These are phyloP conservation scores for Dendryphion nanum DNA, from an alignment of 2,329 filamentous ascomycete genomes.

Conservation along the genomic window DNA sequence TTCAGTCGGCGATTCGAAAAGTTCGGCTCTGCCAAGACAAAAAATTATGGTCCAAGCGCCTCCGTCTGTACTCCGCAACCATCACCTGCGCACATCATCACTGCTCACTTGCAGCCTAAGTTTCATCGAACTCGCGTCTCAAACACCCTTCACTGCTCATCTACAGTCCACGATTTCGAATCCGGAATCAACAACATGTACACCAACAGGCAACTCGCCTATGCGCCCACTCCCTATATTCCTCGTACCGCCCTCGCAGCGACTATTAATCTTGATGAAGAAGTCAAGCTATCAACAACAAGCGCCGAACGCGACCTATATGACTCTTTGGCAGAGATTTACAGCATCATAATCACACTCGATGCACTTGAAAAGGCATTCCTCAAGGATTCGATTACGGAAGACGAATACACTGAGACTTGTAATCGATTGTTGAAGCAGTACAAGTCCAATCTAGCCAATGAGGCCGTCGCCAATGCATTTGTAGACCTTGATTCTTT, in stretches of 20 bases:
- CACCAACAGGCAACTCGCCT: conserved; percentile 62
- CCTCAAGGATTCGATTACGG: conserved; percentile 88
- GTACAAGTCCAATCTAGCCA: conserved; percentile 89
- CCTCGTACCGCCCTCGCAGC: conserved; percentile 80
- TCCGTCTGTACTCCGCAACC: no score
- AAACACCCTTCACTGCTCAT: no score
- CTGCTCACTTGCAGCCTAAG: no score
- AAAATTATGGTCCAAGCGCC: conserved; percentile 26
- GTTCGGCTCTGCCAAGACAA: conserved; percentile 20
- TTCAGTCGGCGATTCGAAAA: conserved; percentile 4
- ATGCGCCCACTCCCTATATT: conserved; percentile 88
- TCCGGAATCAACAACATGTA: conserved; percentile 45
- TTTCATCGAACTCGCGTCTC: no score
- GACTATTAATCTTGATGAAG: conserved; percentile 92
- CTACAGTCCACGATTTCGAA: no score
- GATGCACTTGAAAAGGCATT: conserved; percentile 97
- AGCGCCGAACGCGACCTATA: conserved; percentile 88
- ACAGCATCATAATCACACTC: conserved; percentile 93
- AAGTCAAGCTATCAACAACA: conserved; percentile 87
- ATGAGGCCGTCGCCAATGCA: conserved; percentile 84
- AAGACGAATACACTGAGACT: conserved; percentile 92
- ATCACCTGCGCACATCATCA: no score
- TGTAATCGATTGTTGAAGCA: conserved; percentile 92
- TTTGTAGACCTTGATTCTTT: conserved; percentile 90
- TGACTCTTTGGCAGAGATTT: conserved; percentile 94